Evolutionary conservation across 2,329 filamentous ascomycete species (phyloP), one percentile per base, ranked within the genome.

Genomic region (Ophiocordyceps camponoti-leonardi): DNA sequence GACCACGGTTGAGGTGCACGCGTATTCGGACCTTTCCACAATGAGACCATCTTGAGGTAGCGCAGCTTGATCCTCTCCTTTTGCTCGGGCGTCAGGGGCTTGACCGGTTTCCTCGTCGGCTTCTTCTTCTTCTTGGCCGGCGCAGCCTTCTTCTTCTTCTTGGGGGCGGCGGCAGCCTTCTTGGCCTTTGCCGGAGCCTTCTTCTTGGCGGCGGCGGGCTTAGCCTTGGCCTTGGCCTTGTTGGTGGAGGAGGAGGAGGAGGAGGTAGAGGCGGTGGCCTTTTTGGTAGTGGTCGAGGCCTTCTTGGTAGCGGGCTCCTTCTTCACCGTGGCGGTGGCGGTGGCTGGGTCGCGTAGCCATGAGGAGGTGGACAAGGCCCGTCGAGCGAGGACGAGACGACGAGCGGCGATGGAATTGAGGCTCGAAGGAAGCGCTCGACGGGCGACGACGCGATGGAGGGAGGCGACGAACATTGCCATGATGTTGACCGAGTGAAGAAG

Each of bases 401-500:
- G 49, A 7, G 28, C 23, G 19, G 41, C 14, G n/a, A 52, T 49
- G 45, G 50, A 48, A 48, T 53, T 47, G n/a, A 54, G 47, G 41
- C 51, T 45, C 39, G 52, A 44, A 45, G 52, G 48, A 43, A 56
- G 51, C 45, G 57, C 52, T 51, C 64, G 65, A 54, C 58, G 59
- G 48, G 59, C 56, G 45, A 62, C 61, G 45, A 57, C 60, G 50
- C 65, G 61, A 50, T 61, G 61, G 50, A 69, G 55, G 28, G 61
- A 58, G 44, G 23, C 23, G 23, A 61, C 63, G 49, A 71, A 55
- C 68, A 71, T 72, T 47, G 48, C 53, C n/a, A n/a, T n/a, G n/a
- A n/a, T n/a, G n/a, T n/a, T n/a, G n/a, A n/a, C n/a, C n/a, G n/a
- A n/a, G n/a, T n/a, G n/a, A n/a, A n/a, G 28, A 16, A 4, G 23